phyloP scores from a whole-genome alignment of 2,329 filamentous ascomycete species.

The Blastomyces gilchristii region DNA sequence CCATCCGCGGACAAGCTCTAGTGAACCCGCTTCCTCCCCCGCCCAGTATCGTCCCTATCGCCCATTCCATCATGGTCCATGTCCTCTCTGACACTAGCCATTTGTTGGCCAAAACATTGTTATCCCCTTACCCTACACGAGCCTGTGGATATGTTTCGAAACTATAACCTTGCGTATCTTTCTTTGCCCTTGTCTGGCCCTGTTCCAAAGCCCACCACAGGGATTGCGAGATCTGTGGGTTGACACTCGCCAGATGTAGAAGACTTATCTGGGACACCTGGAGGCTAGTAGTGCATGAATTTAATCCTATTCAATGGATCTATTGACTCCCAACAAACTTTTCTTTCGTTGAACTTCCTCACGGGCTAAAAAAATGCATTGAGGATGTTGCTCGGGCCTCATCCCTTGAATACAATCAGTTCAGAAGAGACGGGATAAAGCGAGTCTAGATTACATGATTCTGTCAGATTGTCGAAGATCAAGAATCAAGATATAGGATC shows the following conservation, averaged over 20 bases:
- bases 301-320: background rate
- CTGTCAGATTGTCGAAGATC: background rate
- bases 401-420: background rate
- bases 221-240: conserved; percentile 1
- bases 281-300: background rate
- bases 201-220: background rate
- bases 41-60: background rate
- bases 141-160: conserved; percentile 8
- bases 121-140: background rate
- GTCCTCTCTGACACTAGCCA: conserved; percentile 1
- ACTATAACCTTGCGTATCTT: background rate
- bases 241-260: background rate
- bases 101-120: background rate
- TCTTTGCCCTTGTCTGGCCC: background rate
- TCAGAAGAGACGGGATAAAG: background rate
- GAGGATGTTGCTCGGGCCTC: conserved; percentile 2
- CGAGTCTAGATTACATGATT: background rate
- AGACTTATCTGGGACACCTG: background rate
- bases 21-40: background rate
- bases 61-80: conserved; percentile 1
- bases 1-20: background rate
- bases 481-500: background rate
- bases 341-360: background rate
- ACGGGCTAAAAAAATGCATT: background rate
- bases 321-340: background rate